Evolutionary conservation across 140 eudicot species (phyloP).

Genomic region (Stevia rebaudiana): DNA sequence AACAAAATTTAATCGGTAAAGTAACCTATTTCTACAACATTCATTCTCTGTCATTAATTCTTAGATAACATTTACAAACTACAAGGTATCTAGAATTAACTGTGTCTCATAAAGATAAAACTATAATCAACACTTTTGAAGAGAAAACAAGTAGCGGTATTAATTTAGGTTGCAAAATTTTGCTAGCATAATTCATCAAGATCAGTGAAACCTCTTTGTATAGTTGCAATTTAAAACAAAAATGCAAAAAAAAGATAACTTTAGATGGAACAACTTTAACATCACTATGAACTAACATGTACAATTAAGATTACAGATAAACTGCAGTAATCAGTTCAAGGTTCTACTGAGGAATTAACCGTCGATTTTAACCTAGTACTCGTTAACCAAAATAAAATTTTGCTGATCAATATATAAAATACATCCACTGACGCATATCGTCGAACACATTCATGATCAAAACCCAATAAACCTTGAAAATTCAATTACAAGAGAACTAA

Average conservation of each 20-base stretch:
- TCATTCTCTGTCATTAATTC: too few relatives aligned
- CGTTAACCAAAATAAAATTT: not conserved
- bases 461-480: not conserved
- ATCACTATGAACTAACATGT: not conserved
- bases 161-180: too few relatives aligned
- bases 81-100: too few relatives aligned
- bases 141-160: too few relatives aligned
- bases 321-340: not conserved
- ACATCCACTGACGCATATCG: slow-evolving; percentile 2
- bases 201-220: not conserved
- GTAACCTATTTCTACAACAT: too few relatives aligned
- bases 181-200: not conserved
- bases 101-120: too few relatives aligned
- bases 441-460: slow-evolving; percentile 8
- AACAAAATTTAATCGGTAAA: too few relatives aligned
- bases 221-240: not conserved
- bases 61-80: too few relatives aligned
- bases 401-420: not conserved
- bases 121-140: too few relatives aligned
- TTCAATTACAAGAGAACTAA: not conserved
- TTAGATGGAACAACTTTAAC: not conserved
- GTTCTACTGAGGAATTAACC: not conserved
- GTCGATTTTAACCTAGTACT: not conserved
- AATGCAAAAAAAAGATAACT: not conserved
- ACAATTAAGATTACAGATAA: not conserved